These are phyloP conservation scores for Colletotrichum tamarilloi DNA, from an alignment of 2,329 filamentous ascomycete species.

Conservation along the genomic window DNA sequence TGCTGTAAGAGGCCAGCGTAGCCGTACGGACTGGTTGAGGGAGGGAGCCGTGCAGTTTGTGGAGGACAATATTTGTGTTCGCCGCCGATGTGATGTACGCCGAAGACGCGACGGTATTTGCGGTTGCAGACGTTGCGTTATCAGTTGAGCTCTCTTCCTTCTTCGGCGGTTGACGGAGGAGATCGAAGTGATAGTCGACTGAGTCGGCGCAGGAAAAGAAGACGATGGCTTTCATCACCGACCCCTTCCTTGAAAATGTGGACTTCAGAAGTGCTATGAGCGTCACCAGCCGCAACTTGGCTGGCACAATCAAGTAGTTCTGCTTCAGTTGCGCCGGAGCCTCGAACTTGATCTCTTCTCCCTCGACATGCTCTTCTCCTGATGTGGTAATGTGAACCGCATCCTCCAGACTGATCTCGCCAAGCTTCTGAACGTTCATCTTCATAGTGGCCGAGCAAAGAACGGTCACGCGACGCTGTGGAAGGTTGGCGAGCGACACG, in stretches of 20 bases:
- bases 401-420: conserved; percentile 94
- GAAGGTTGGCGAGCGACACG: conserved; percentile 70
- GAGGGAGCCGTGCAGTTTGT: conserved; percentile 92
- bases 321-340: conserved; percentile 96
- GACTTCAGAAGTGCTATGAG: conserved; percentile 86
- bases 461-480: conserved; percentile 83
- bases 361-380: conserved; percentile 60
- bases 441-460: conserved; percentile 98
- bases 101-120: conserved; percentile 74
- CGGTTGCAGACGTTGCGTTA: conserved; percentile 44
- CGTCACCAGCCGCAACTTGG: conserved; percentile 91
- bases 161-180: conserved; percentile 66
- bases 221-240: conserved; percentile 95
- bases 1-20: conserved; percentile 84
- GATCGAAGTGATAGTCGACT: conserved; percentile 94
- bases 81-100: conserved; percentile 79
- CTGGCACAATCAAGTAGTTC: conserved; percentile 85
- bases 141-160: conserved; percentile 34
- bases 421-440: conserved; percentile 93
- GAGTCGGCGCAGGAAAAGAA: conserved; percentile 98
- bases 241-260: conserved; percentile 87
- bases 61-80: conserved; percentile 79
- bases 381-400: conserved; percentile 85
- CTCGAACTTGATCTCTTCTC: conserved; percentile 71
- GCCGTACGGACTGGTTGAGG: conserved; percentile 88